Conservation (phyloP, 1,139 yeast genomes). For the Meyerozyma smithsonii region DNA sequence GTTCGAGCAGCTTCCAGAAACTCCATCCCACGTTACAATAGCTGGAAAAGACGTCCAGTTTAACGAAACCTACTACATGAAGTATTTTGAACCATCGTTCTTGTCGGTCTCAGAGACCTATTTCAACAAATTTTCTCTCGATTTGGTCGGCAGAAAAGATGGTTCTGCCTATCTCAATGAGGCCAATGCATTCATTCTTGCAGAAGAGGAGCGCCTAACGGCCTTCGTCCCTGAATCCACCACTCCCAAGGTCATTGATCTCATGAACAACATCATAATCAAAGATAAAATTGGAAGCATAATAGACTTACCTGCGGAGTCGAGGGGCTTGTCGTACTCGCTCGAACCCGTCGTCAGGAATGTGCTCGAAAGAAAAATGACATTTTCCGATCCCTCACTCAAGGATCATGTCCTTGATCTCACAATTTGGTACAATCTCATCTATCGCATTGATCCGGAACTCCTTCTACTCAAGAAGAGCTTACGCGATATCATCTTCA, state of each 20-base stretch:
- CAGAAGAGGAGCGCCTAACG: slow-evolving; percentile 53
- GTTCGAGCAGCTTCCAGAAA: slow-evolving; percentile 55
- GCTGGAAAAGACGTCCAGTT: slow-evolving; percentile 30
- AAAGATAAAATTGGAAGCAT: slow-evolving; percentile 50
- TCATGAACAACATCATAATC: slow-evolving; percentile 62
- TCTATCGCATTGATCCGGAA: slow-evolving; percentile 51
- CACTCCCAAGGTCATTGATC: slow-evolving; percentile 45
- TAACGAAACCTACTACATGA: slow-evolving; percentile 55
- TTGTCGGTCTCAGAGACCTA: slow-evolving; percentile 51
- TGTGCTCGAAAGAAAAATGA: slow-evolving; percentile 14
- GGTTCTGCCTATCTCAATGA: slow-evolving; percentile 56
- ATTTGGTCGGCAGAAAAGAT: slow-evolving; percentile 34
- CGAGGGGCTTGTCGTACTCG: slow-evolving; percentile 58
- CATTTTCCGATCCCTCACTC: not conserved
- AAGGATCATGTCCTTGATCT: slow-evolving; percentile 26
- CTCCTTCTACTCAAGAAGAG: slow-evolving; percentile 47
- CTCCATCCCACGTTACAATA: slow-evolving; percentile 12
- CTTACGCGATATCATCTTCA: slow-evolving; percentile 44
- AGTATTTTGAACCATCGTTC: slow-evolving; percentile 64
- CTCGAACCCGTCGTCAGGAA: slow-evolving; percentile 29
- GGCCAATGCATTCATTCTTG: slow-evolving; percentile 48
- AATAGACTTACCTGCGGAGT: slow-evolving; percentile 40
- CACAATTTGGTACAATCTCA: slow-evolving; percentile 43
- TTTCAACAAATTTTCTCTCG: slow-evolving; percentile 46
- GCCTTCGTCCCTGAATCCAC: slow-evolving; percentile 54